phyloP scores from a whole-genome alignment of 805 yeast genomes.

The Candida fluviatilis region DNA sequence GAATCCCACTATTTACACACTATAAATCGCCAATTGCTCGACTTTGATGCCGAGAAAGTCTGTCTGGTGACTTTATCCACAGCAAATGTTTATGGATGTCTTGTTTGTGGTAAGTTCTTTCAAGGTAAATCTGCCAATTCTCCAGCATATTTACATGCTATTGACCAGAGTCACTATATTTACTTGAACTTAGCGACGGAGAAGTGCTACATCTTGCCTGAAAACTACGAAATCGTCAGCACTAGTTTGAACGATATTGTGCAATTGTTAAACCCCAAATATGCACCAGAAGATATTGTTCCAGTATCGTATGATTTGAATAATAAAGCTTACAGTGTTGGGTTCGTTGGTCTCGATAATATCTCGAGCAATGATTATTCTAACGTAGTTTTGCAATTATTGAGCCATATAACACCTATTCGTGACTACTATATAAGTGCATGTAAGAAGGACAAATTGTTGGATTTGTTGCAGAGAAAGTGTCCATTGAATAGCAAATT shows the following conservation, averaged over 20 bases:
- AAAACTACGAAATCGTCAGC: slow-evolving; percentile 40
- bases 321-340: slow-evolving; percentile 49
- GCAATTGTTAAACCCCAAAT: slow-evolving; percentile 50
- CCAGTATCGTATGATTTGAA: slow-evolving; percentile 36
- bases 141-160: slow-evolving; percentile 64
- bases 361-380: slow-evolving; percentile 48
- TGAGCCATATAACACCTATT: slow-evolving; percentile 51
- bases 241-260: slow-evolving; percentile 43
- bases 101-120: slow-evolving; percentile 68
- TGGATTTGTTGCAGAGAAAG: slow-evolving; percentile 9
- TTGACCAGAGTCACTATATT: slow-evolving; percentile 59
- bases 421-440: slow-evolving; percentile 35
- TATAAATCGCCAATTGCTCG: slow-evolving; percentile 43
- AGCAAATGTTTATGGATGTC: slow-evolving; percentile 65
- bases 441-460: slow-evolving; percentile 17
- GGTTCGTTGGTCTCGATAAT: slow-evolving; percentile 63
- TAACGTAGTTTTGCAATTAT: slow-evolving; percentile 52
- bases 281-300: slow-evolving; percentile 27
- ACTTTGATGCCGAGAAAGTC: slow-evolving; percentile 66
- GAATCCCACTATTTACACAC: slow-evolving; percentile 31
- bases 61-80: slow-evolving; percentile 62
- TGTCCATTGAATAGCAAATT: slow-evolving; percentile 37
- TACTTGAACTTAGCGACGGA: slow-evolving; percentile 51
- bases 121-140: slow-evolving; percentile 65
- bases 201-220: slow-evolving; percentile 61